phyloP scores from a whole-genome alignment of 352 stramenopile genomes.

The Globisporangium paddicum region DNA sequence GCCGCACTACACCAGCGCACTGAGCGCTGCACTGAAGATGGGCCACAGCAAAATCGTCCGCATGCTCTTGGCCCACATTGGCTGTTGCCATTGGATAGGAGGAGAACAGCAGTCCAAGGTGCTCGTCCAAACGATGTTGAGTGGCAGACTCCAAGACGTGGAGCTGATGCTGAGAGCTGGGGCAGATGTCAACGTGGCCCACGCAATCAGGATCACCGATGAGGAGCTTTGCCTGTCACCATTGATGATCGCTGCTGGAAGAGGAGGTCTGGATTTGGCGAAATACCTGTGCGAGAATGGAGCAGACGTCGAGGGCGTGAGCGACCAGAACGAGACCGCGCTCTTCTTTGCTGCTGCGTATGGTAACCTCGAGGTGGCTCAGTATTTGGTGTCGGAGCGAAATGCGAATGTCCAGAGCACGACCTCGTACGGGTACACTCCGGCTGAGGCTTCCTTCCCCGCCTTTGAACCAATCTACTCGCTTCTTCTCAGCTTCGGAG shows the following conservation, averaged over 20 bases:
- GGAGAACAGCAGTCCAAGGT: too few relatives aligned
- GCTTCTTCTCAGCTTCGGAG: too few relatives aligned
- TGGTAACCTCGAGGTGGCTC: background rate
- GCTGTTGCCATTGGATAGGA: too few relatives aligned
- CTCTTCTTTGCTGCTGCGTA: conserved; percentile 4
- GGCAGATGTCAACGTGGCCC: too few relatives aligned
- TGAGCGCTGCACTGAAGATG: background rate
- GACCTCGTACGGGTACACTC: background rate
- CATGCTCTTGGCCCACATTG: background rate
- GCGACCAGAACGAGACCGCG: conserved; percentile 1
- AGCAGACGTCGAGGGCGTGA: background rate
- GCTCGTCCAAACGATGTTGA: too few relatives aligned
- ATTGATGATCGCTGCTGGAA: background rate
- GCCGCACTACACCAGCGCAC: background rate
- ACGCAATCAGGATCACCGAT: too few relatives aligned
- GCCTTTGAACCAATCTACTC: too few relatives aligned
- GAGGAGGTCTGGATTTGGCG: background rate
- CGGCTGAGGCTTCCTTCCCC: background rate
- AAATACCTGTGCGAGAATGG: background rate
- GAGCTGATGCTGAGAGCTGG: too few relatives aligned
- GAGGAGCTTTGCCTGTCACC: background rate
- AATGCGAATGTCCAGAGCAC: background rate
- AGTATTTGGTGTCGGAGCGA: background rate
- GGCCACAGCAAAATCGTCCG: background rate
- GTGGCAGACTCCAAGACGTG: too few relatives aligned